Conservation (phyloP, 2,329 filamentous ascomycete species). For the Aspergillus hiratsukae region DNA sequence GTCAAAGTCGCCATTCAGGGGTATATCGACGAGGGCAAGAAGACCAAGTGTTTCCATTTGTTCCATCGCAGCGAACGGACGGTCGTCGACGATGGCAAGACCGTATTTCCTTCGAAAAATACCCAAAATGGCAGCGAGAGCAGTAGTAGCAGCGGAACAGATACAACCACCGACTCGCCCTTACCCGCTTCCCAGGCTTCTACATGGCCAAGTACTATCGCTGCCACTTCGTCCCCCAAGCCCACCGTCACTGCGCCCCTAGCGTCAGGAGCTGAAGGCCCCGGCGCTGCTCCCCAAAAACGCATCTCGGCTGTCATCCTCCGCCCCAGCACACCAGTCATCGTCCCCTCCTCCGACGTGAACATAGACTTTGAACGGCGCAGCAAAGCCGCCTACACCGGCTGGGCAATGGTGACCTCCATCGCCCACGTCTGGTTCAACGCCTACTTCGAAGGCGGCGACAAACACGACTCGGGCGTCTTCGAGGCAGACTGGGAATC, state of each 20-base stretch:
- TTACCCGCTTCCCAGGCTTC: constrained; percentile 13
- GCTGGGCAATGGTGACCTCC: constrained; percentile 84
- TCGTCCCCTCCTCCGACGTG: constrained; percentile 75
- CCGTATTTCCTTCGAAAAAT: constrained; percentile 48
- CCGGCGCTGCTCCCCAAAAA: constrained; percentile 40
- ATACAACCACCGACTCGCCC: not conserved
- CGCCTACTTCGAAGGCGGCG: constrained; percentile 81
- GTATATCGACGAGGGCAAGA: constrained; percentile 82
- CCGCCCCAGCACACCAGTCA: constrained; percentile 63
- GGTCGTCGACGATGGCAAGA: constrained; percentile 45
- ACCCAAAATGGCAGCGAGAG: constrained; percentile 3
- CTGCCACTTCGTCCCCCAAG: constrained; percentile 7
- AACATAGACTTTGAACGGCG: constrained; percentile 87
- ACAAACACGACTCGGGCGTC: constrained; percentile 63
- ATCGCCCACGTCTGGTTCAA: constrained; percentile 98
- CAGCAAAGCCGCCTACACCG: constrained; percentile 71
- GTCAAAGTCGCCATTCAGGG: constrained; percentile 85
- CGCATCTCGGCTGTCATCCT: constrained; percentile 74
- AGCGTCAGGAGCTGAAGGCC: constrained; percentile 1
- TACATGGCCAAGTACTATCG: constrained; percentile 9
- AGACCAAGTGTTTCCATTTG: constrained; percentile 76
- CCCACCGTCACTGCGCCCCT: constrained; percentile 32
- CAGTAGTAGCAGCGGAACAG: not conserved
- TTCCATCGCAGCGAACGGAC: constrained; percentile 69
- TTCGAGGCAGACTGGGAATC: constrained; percentile 69